Conservation (phyloP, 1,284 basidiomycete species). For the Ceratobasidium sp. region DNA sequence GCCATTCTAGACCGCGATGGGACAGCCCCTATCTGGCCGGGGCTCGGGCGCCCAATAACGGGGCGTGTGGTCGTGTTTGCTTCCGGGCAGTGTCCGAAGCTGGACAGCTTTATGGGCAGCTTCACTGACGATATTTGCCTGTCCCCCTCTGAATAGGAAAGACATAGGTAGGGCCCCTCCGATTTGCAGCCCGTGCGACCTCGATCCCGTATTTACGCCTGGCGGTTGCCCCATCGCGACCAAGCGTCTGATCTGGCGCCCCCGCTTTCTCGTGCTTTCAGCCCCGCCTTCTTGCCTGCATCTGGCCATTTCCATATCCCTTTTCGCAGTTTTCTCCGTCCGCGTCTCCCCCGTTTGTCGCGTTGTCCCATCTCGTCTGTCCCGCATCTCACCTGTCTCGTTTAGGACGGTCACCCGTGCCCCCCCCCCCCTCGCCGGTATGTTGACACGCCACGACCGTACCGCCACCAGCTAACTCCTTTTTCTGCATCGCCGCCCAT, state of each 20-base stretch:
- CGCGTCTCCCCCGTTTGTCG: not conserved
- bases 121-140: conserved; percentile 31
- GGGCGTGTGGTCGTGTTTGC: conserved; percentile 23
- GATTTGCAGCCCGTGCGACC: conserved; percentile 4
- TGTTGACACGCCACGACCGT: not conserved
- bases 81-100: conserved; percentile 40
- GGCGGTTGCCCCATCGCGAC: not conserved
- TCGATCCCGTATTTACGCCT: conserved; percentile 41
- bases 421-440: not conserved
- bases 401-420: not conserved
- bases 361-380: not conserved
- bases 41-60: conserved; percentile 27
- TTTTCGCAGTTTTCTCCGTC: conserved; percentile 20
- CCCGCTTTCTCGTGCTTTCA: conserved; percentile 30
- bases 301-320: conserved; percentile 42
- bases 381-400: not conserved
- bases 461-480: not conserved
- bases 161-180: conserved; percentile 18
- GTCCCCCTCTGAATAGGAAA: conserved; percentile 43
- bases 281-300: conserved; percentile 33
- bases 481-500: not conserved
- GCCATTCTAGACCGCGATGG: conserved; percentile 36
- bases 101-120: conserved; percentile 38
- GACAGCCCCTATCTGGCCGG: conserved; percentile 43
- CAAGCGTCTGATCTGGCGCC: conserved; percentile 12